phyloP scores from a whole-genome alignment of 768 basidiomycete genomes.

The Pleurotus giganteus region DNA sequence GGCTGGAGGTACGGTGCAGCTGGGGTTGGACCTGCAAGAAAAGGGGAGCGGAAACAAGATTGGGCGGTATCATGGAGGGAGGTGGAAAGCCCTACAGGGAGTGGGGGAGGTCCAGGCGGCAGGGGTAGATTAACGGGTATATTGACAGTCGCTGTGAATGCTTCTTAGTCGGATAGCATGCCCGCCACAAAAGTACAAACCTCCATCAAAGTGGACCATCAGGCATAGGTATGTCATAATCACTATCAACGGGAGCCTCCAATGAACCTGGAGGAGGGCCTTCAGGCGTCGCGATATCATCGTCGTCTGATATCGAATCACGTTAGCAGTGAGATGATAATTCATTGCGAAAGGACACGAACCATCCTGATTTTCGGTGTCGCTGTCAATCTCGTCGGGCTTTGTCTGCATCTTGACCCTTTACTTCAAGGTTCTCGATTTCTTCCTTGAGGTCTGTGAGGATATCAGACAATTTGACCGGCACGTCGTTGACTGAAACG shows the following conservation, averaged over 20 bases:
- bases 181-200: too few relatives aligned
- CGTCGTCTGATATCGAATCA: slow-evolving; percentile 35
- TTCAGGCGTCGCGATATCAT: slow-evolving; percentile 65
- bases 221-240: slow-evolving; percentile 90
- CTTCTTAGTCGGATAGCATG: too few relatives aligned
- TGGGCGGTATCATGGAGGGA: slow-evolving; percentile 19
- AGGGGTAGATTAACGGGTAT: slow-evolving; percentile 18
- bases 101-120: slow-evolving; percentile 20
- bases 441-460: slow-evolving; percentile 75
- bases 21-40: too few relatives aligned
- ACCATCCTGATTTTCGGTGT: slow-evolving; percentile 54
- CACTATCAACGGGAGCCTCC: slow-evolving; percentile 61
- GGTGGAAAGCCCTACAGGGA: slow-evolving; percentile 24
- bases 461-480: too few relatives aligned
- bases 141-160: slow-evolving; percentile 12
- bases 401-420: slow-evolving; percentile 49
- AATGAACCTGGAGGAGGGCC: slow-evolving; percentile 60
- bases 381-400: slow-evolving; percentile 63
- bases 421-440: slow-evolving; percentile 63
- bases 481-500: not conserved
- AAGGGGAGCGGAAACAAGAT: too few relatives aligned
- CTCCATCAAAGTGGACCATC: slow-evolving; percentile 56
- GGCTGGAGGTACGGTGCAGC: too few relatives aligned
- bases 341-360: slow-evolving; percentile 12
- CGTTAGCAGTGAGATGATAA: not conserved